Base-by-base conservation (phyloP, 2,329 filamentous ascomycete species). In the Exophiala calicioides region DNA sequence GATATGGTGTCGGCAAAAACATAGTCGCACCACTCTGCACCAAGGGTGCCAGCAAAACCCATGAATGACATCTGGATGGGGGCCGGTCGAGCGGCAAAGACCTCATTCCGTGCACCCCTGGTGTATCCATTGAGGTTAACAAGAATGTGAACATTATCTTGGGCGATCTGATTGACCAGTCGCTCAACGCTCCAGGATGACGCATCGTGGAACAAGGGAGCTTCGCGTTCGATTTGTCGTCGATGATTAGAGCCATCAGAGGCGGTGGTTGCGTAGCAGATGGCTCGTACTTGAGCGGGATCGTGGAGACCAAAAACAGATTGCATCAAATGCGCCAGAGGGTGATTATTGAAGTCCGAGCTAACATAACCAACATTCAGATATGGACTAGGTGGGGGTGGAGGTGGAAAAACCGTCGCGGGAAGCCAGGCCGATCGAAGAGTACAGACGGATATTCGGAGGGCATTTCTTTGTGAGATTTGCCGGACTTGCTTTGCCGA, bases 51-150 rank as follows among this genome's bases (percentile, higher is more conserved):
- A 0, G 93, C 93, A 64, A 98, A 98, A 0, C 93, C 93, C 93
- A 98, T 98, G 62, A 98, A 98, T 0, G 93, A 95, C 93, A 98
- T 98, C 58, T 98, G 93, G 32, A 98, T 89, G 0, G 93, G 93
- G 2, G 90, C 90, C 12, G 93, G 89, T 19, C 94, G 82, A 16
- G 93, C 93, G 16, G 93, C 93, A 65, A 98, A 98, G 3, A 98
- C 85, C 64, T 98, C 93, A 59, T 98, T 98, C 18, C 90, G 82
- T n/a, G 93, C 93, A 21, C 93, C 93, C 43, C 93, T 80, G 0
- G 93, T 98, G 66, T 98, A 98, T 8, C 93, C 93, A 60, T 98
- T 98, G n/a, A 98, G 77, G 56, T 98, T 98, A 60, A 98, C 83
- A 15, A 98, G 77, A 31, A 98, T 93, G 63, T 98, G 93, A 39